Evolutionary conservation across 129 eudicot genomes (phyloP).

Genomic region (Tagetes patula): DNA sequence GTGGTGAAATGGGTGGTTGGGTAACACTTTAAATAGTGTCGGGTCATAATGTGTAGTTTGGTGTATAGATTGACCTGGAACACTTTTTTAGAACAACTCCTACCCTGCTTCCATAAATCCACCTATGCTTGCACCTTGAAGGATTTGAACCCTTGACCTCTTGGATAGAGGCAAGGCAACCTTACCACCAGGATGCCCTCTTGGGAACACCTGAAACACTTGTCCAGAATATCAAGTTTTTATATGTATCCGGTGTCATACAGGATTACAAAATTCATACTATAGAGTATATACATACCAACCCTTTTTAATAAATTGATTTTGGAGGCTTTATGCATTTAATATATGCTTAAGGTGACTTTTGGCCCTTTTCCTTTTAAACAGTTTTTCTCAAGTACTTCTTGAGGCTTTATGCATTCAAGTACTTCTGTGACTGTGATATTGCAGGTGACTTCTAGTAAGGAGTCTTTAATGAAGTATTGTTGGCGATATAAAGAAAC

Average conservation of each 20-base stretch:
- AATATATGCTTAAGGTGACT: not conserved
- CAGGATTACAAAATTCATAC: not conserved
- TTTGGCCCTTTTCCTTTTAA: not conserved
- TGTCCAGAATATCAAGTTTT: not conserved
- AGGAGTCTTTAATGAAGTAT: slow-evolving; percentile 54
- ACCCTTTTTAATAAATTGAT: not conserved
- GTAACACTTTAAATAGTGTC: not conserved
- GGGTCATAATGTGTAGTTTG: not conserved
- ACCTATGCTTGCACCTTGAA: too few species aligned
- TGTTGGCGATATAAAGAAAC: slow-evolving; percentile 51
- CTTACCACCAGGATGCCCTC: too few species aligned
- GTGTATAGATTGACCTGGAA: not conserved
- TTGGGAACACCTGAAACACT: not conserved
- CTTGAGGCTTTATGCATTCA: not conserved
- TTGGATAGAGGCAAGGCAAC: too few species aligned
- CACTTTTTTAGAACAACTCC: too few species aligned
- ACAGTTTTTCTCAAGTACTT: not conserved
- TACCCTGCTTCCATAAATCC: too few species aligned
- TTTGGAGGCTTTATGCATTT: slow-evolving; percentile 6
- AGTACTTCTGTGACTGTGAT: slow-evolving; percentile 9
- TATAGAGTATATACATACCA: not conserved
- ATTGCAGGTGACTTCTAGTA: slow-evolving; percentile 59
- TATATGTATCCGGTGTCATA: not conserved
- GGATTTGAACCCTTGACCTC: too few species aligned
- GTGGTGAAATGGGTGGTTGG: not conserved